A percentile compares a stretch with the other conserved stretches of the same genome.
Evolutionary conservation across 2,329 filamentous ascomycete species (phyloP).

Genomic region (Apiospora kogelbergensis): DNA sequence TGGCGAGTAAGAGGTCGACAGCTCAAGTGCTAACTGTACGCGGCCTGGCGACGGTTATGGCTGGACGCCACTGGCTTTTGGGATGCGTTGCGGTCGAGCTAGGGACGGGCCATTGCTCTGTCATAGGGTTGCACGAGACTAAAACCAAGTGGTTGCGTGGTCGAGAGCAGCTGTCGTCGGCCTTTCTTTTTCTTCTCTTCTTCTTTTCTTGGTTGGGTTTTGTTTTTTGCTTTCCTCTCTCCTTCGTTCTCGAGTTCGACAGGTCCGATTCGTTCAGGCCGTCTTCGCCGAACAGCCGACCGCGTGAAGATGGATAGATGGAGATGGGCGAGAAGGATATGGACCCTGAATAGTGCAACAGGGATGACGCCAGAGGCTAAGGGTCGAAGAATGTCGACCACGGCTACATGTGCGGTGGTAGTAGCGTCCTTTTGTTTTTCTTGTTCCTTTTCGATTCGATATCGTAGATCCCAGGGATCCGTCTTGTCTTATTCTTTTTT

Average conservation of each 20-base stretch:
- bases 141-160: neutral
- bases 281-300: neutral
- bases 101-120: slow-evolving; percentile 6
- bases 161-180: neutral
- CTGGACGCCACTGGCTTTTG: neutral
- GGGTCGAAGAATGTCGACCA: neutral
- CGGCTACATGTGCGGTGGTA: neutral
- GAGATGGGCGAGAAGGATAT: neutral
- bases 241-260: neutral
- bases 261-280: neutral
- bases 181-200: neutral
- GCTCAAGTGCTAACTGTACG: neutral
- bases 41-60: slow-evolving; percentile 6
- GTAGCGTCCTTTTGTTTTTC: neutral
- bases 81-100: slow-evolving; percentile 2
- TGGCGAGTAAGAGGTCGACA: neutral
- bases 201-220: neutral
- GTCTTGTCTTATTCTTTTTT: neutral
- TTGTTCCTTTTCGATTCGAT: slow-evolving; percentile 7
- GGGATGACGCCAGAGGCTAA: neutral
- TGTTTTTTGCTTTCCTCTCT: neutral
- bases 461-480: slow-evolving; percentile 4
- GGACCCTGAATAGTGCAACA: neutral
- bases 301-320: neutral
- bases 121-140: neutral